These are phyloP conservation scores for Salvia splendens DNA, from an alignment of 257 asterid genomes.

Conservation along the genomic window DNA sequence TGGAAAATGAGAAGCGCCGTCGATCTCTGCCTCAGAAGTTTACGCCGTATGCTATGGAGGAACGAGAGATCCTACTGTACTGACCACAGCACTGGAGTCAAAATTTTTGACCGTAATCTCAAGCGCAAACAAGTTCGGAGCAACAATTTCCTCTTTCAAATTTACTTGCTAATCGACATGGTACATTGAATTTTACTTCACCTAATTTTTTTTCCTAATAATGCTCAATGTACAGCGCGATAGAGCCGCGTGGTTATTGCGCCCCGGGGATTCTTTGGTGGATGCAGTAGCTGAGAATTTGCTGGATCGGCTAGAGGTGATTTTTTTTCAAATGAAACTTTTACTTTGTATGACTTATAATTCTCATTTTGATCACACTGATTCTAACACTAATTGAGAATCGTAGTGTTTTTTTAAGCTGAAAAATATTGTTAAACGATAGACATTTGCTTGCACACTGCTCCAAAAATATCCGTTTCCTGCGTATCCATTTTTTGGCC, in stretches of 20 bases:
- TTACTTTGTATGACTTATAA: background rate
- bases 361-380: background rate
- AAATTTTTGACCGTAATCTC: slow-evolving; percentile 85
- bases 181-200: background rate
- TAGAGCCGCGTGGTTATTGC: slow-evolving; percentile 95
- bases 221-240: slow-evolving; percentile 60
- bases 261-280: slow-evolving; percentile 63
- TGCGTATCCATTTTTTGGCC: too few relatives aligned
- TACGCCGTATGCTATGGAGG: slow-evolving; percentile 31
- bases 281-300: slow-evolving; percentile 88
- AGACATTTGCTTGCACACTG: background rate
- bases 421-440: slow-evolving; percentile 14
- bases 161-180: slow-evolving; percentile 10
- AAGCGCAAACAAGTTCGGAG: slow-evolving; percentile 74
- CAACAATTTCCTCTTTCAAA: background rate
- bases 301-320: slow-evolving; percentile 88
- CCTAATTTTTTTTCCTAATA: background rate
- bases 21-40: slow-evolving; percentile 44
- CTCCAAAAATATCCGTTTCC: background rate
- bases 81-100: slow-evolving; percentile 63
- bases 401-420: slow-evolving; percentile 8
- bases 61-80: slow-evolving; percentile 47
- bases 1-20: slow-evolving; percentile 43
- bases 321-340: background rate
- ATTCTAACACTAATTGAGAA: background rate